These are phyloP conservation scores for Hirschioporus abietinus DNA, from an alignment of 768 basidiomycete species.

Conservation along the genomic window DNA sequence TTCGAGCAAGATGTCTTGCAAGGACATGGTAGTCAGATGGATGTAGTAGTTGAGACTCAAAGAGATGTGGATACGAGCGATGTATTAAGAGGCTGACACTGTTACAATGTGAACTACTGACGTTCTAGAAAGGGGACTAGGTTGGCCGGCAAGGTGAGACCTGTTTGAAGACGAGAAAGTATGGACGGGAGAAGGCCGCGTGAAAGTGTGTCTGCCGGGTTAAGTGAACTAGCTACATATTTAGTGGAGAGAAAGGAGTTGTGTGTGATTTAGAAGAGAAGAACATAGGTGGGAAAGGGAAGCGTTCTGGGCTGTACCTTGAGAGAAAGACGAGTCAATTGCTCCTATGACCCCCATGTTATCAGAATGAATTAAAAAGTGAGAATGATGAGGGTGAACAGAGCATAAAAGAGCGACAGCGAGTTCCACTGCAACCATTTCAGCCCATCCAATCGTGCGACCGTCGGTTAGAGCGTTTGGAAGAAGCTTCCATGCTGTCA, in stretches of 20 bases:
- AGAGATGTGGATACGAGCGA: no score
- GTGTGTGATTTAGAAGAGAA: no score
- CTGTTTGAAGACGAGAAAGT: neutral
- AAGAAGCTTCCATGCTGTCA: conserved; percentile 33
- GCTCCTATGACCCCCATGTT: conserved; percentile 36
- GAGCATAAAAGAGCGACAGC: conserved; percentile 27
- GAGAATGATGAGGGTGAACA: conserved; percentile 16
- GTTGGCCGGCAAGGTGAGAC: neutral
- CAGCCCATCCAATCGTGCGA: no score
- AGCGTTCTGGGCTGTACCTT: conserved; percentile 7
- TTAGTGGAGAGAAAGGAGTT: neutral
- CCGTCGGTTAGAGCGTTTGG: conserved; percentile 21
- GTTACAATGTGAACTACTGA: neutral
- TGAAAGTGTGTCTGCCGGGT: neutral
- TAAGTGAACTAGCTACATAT: neutral
- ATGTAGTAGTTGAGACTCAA: no score
- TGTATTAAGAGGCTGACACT: no score
- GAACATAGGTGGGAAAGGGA: neutral
- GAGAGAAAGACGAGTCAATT: conserved; percentile 21
- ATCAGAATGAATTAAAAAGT: conserved; percentile 32
- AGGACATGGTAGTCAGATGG: no score
- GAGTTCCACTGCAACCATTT: no score
- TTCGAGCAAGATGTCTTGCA: no score
- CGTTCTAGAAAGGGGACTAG: neutral
- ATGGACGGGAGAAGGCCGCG: neutral